phyloP scores from a whole-genome alignment of 2,329 filamentous ascomycete species.

The Cytospora piceicola region DNA sequence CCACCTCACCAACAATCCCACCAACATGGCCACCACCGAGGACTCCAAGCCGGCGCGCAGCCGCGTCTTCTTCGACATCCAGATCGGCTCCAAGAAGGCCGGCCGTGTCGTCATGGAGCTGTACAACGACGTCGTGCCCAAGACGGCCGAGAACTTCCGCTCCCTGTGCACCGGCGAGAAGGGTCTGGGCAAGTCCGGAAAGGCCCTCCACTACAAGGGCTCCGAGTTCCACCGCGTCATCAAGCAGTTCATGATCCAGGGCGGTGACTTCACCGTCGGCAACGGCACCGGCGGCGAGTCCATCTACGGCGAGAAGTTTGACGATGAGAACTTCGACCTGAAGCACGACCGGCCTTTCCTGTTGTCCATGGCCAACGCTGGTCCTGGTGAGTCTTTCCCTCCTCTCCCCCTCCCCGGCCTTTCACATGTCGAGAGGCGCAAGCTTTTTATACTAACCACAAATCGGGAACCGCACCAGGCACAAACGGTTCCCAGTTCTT shows the following conservation, averaged over 20 bases:
- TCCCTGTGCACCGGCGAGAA: slow-evolving; percentile 94
- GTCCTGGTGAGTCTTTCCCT: slow-evolving; percentile 67
- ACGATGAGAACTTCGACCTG: slow-evolving; percentile 91
- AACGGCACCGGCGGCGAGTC: slow-evolving; percentile 96
- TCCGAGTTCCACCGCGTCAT: slow-evolving; percentile 95
- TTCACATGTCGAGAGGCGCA: not conserved
- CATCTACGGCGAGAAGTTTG: slow-evolving; percentile 97
- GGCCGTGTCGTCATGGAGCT: slow-evolving; percentile 89
- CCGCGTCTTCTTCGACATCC: slow-evolving; percentile 92
- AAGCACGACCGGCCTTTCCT: slow-evolving; percentile 94
- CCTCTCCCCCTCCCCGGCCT: not conserved
- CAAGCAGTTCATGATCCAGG: slow-evolving; percentile 98
- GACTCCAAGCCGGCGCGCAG: slow-evolving; percentile 57
- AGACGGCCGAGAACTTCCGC: slow-evolving; percentile 96
- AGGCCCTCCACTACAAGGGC: slow-evolving; percentile 90
- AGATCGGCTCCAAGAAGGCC: slow-evolving; percentile 72
- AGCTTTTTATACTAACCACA: not conserved
- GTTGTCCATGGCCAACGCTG: slow-evolving; percentile 97
- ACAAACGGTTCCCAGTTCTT: slow-evolving; percentile 99
- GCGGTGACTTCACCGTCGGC: slow-evolving; percentile 93
- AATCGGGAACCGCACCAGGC: slow-evolving; percentile 57
- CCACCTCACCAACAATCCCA: not conserved
- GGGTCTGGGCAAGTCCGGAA: slow-evolving; percentile 77
- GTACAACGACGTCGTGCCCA: slow-evolving; percentile 76
- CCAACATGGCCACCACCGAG: slow-evolving; percentile 47